phyloP scores from a whole-genome alignment of 345 rosid genomes.

The Euphorbia tirucalli region DNA sequence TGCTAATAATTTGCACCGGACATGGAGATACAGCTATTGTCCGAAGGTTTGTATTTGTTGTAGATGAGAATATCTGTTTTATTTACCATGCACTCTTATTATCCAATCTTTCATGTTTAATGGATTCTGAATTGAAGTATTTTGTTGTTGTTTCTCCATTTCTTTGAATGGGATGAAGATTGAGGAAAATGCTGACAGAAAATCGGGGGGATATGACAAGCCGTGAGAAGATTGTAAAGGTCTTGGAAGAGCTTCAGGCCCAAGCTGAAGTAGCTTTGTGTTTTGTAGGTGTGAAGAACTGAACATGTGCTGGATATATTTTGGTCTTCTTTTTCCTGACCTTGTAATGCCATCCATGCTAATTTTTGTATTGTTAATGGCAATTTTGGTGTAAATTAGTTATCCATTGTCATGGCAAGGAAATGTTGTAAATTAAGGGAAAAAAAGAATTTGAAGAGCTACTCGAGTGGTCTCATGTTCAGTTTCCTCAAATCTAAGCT shows the following conservation, averaged over 20 bases:
- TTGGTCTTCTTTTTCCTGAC: constrained; percentile 4
- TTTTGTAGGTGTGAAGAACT: constrained; percentile 75
- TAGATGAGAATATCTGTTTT: not conserved
- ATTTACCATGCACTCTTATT: no score
- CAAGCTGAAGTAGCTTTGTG: constrained; percentile 97
- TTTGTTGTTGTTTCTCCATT: constrained; percentile 1
- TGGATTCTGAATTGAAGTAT: constrained; percentile 8
- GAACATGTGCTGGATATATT: not conserved
- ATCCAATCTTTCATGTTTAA: not conserved
- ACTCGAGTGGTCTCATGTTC: not conserved
- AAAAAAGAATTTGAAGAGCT: not conserved
- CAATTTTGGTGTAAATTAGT: not conserved
- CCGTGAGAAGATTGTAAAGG: constrained; percentile 74
- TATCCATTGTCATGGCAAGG: no score
- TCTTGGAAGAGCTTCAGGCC: constrained; percentile 87
- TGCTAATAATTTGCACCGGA: constrained; percentile 93
- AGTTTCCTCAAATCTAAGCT: no score
- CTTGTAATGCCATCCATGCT: not conserved
- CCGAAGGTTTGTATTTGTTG: constrained; percentile 48
- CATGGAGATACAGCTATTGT: constrained; percentile 91
- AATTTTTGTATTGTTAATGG: not conserved
- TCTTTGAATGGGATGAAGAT: constrained; percentile 39
- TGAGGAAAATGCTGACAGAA: constrained; percentile 72
- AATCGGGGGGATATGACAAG: constrained; percentile 39
- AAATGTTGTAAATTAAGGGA: constrained; percentile 2